A percentile compares a stretch with the other conserved stretches of the same genome.
Conservation (phyloP, 1,284 basidiomycete genomes). For the Heterobasidion parviporum region DNA sequence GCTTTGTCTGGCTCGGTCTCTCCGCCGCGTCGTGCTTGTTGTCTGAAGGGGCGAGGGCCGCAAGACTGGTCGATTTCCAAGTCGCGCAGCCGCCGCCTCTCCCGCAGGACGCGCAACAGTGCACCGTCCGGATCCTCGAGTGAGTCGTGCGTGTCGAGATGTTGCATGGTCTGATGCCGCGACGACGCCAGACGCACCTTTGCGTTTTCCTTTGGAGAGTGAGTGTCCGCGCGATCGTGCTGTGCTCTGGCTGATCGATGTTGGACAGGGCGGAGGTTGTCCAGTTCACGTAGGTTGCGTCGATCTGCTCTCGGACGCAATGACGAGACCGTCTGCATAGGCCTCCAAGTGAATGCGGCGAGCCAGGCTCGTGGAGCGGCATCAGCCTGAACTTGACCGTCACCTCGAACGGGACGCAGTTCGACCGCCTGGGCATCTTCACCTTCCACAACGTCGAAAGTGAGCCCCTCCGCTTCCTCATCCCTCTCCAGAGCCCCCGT, state of each 20-base stretch:
- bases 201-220: constrained; percentile 63
- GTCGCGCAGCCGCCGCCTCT: constrained; percentile 63
- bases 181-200: constrained; percentile 48
- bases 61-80: constrained; percentile 58
- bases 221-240: constrained; percentile 17
- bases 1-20: neutral
- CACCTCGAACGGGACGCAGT: constrained; percentile 74
- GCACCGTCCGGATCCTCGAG: constrained; percentile 59
- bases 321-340: constrained; percentile 23
- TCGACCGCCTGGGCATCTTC: constrained; percentile 64
- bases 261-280: constrained; percentile 52
- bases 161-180: neutral
- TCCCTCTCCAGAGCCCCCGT: neutral
- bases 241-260: neutral
- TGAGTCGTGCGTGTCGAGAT: constrained; percentile 24
- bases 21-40: neutral
- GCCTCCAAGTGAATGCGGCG: constrained; percentile 67
- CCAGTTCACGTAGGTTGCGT: constrained; percentile 43
- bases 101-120: constrained; percentile 48
- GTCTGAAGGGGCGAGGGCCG: neutral
- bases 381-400: constrained; percentile 69
- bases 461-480: constrained; percentile 21
- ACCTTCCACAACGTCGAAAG: constrained; percentile 73
- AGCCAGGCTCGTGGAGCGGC: constrained; percentile 64
- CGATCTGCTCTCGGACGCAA: neutral